Percentiles rank a stretch among this genome's conserved stretches.
These are phyloP conservation scores for Nepenthes alata DNA, from an alignment of 179 eudicot genomes.

Conservation along the genomic window DNA sequence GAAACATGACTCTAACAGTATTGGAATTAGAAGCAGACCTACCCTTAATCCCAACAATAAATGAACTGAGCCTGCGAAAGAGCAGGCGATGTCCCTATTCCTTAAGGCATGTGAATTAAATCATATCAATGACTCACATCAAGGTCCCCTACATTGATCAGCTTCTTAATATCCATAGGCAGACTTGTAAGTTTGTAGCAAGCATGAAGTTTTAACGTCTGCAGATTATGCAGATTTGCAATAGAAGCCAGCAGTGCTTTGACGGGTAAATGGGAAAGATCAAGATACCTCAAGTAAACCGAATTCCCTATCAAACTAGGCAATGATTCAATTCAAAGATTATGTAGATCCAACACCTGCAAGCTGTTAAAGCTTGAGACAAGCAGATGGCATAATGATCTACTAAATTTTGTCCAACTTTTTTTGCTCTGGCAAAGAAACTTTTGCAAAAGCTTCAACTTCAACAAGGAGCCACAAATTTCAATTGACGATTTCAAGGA, in stretches of 20 bases:
- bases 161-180: slow-evolving; percentile 7
- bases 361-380: slow-evolving; percentile 6
- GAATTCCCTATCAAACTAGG: slow-evolving; percentile 12
- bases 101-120: slow-evolving; percentile 2
- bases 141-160: slow-evolving; percentile 10
- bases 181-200: slow-evolving; percentile 6
- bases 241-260: slow-evolving; percentile 13
- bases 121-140: background rate
- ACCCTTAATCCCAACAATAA: slow-evolving; percentile 4
- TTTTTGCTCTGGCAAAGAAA: background rate
- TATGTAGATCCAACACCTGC: slow-evolving; percentile 13
- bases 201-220: slow-evolving; percentile 5
- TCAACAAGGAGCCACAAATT: slow-evolving; percentile 1
- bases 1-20: too few relatives aligned
- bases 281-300: slow-evolving; percentile 14
- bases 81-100: slow-evolving; percentile 1
- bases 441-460: background rate
- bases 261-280: background rate
- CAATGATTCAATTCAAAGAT: background rate
- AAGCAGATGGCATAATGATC: background rate
- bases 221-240: slow-evolving; percentile 13
- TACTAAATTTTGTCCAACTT: background rate
- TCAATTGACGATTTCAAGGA: too few relatives aligned
- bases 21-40: background rate
- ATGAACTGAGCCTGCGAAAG: background rate